Evolutionary conservation across 129 eudicot genomes (phyloP), one percentile per base, ranked within the genome.

Genomic region (Pseudognaphalium luteoalbum): DNA sequence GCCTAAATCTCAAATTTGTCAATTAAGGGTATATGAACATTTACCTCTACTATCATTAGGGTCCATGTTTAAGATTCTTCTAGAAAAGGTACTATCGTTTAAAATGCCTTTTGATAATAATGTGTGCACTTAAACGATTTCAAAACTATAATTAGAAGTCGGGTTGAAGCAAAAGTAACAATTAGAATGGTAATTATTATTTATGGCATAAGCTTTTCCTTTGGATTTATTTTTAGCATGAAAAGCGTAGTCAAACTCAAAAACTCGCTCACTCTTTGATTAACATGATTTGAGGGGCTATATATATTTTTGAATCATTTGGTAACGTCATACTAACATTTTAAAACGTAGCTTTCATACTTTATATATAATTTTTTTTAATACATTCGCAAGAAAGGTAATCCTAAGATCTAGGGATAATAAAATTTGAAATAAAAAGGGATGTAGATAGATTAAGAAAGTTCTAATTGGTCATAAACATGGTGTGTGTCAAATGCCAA

Each of bases 391-490:
- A 14, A 51, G 19, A 79, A 65, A 64, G 74, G 79, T 28, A 73
- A 51, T 71, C 72, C 41, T 72, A 64, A 52, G 66, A 70, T 51
- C 56, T 25, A 51, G 73, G 60, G 78, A 41, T 54, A 1, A 66
- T 16, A 19, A 61, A 72, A 72, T 51, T 73, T 57, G 61, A 73
- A 72, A 52, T 30, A 56, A 60, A 73, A 80, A 80, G 72, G 79
- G 42, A 37, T 34, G 57, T 28, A 25, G 76, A 68, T 68, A 59
- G 83, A 73, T 73, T 80, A 80, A 37, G 79, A 80, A 73, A 80
- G 83, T 73, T 80, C 32, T 54, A 80, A 80, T 80, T 73, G 83
- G 79, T 6, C 64, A 73, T 21, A 73, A 65, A 73, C 83, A 57
- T 73, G 79, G 68, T 47, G 75, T 80, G 37, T 66, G 75, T 80